Evolutionary conservation across 768 basidiomycete species (phyloP).

Genomic region (Asterophora parasitica): DNA sequence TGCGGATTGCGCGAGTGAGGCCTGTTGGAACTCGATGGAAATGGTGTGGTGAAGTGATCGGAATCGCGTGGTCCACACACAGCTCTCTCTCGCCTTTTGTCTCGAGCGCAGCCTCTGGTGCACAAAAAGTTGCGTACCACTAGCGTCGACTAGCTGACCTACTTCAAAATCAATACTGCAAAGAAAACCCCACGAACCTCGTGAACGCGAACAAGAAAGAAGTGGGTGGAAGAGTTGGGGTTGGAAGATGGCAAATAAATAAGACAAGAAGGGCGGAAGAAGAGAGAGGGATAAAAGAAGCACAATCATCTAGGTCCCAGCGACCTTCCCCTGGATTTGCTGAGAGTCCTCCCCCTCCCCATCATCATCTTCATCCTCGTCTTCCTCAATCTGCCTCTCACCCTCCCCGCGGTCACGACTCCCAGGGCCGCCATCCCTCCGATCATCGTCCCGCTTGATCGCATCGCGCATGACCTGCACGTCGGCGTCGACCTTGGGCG

Average conservation of each 20-base stretch:
- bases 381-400: slow-evolving; percentile 24
- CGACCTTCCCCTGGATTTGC: slow-evolving; percentile 25
- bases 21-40: too few species aligned
- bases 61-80: too few species aligned
- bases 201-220: too few species aligned
- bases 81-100: too few species aligned
- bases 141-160: too few species aligned
- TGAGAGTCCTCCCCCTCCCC: slow-evolving; percentile 18
- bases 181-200: too few species aligned
- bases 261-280: background rate
- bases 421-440: slow-evolving; percentile 33
- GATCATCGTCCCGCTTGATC: slow-evolving; percentile 63
- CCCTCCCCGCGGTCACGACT: slow-evolving; percentile 24
- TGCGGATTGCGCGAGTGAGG: too few species aligned
- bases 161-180: too few species aligned
- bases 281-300: background rate
- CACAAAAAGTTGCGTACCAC: too few species aligned
- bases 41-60: too few species aligned
- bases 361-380: slow-evolving; percentile 27
- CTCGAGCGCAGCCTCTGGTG: too few species aligned
- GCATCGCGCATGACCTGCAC: slow-evolving; percentile 79
- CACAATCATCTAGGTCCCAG: slow-evolving; percentile 15
- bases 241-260: background rate
- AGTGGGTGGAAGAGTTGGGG: too few species aligned
- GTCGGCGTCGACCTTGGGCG: slow-evolving; percentile 79